phyloP scores from a whole-genome alignment of 768 basidiomycete species.

The Tulasnella calospora region DNA sequence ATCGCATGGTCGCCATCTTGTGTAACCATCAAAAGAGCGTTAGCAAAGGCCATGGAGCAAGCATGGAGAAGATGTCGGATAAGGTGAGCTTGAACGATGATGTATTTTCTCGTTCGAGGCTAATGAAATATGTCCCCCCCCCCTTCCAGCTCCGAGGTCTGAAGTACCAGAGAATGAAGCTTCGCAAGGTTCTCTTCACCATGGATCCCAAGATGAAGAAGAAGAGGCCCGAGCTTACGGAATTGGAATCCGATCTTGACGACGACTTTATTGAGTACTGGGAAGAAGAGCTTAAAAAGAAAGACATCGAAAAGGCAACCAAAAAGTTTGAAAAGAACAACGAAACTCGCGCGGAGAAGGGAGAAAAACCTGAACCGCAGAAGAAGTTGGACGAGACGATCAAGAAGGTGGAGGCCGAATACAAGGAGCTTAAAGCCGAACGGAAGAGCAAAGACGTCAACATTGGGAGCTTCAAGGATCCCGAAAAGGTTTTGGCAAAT shows the following conservation, averaged over 20 bases:
- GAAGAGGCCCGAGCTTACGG: conserved; percentile 60
- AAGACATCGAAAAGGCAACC: conserved; percentile 81
- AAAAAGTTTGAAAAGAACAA: conserved; percentile 97
- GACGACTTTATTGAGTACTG: conserved; percentile 82
- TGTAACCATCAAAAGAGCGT: conserved; percentile 98
- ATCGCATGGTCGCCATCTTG: conserved; percentile 92
- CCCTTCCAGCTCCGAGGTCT: conserved; percentile 66
- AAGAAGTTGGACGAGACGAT: conserved; percentile 65
- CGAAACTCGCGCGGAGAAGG: conserved; percentile 73
- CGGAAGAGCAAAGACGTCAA: conserved; percentile 67
- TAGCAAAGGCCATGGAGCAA: conserved; percentile 86
- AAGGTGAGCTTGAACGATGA: conserved; percentile 53
- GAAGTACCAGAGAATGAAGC: conserved; percentile 97
- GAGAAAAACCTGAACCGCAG: conserved; percentile 53
- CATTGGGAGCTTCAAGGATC: conserved; percentile 61
- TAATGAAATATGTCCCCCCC: conserved; percentile 1
- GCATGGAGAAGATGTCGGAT: conserved; percentile 90
- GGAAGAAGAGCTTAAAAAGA: conserved; percentile 70
- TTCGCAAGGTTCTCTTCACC: conserved; percentile 79
- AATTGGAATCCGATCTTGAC: conserved; percentile 89
- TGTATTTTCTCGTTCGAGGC: conserved; percentile 7
- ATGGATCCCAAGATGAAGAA: conserved; percentile 78
- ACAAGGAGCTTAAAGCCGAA: conserved; percentile 68
- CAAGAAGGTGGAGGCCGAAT: conserved; percentile 68
- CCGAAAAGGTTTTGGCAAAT: conserved; percentile 73